These are phyloP conservation scores for Cryptosporidium sp. DNA, from an alignment of 169 alveolate genomes.

Conservation along the genomic window DNA sequence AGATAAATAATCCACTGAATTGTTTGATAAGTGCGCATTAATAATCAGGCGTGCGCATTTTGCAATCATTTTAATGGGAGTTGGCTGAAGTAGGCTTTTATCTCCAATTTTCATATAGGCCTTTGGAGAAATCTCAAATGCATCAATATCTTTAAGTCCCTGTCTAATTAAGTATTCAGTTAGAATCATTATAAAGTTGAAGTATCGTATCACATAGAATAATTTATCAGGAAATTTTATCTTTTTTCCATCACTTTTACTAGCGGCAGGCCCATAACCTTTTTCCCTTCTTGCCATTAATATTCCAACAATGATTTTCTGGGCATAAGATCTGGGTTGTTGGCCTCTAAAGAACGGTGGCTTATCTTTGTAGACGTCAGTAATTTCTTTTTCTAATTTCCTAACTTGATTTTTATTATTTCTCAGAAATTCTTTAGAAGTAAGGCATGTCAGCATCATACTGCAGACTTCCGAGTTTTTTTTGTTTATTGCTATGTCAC, in stretches of 20 bases:
- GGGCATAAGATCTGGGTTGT: constrained; percentile 74
- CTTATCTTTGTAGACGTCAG: constrained; percentile 37
- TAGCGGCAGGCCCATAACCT: background rate
- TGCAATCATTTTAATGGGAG: constrained; percentile 68
- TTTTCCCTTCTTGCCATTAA: constrained; percentile 30
- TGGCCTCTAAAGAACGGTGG: constrained; percentile 68
- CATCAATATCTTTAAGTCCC: constrained; percentile 60
- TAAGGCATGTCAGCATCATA: constrained; percentile 28
- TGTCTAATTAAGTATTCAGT: constrained; percentile 34
- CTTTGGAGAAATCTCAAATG: constrained; percentile 56
- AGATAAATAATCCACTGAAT: constrained; percentile 52
- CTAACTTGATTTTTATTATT: constrained; percentile 8
- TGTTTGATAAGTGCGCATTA: constrained; percentile 26
- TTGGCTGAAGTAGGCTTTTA: constrained; percentile 2
- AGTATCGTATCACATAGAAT: constrained; percentile 50
- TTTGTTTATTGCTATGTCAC: constrained; percentile 48
- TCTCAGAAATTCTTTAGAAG: constrained; percentile 42
- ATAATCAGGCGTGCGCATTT: constrained; percentile 14
- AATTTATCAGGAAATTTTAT: constrained; percentile 40
- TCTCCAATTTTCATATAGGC: constrained; percentile 41
- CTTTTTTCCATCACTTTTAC: background rate
- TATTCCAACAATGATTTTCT: constrained; percentile 32
- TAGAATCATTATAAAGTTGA: constrained; percentile 46
- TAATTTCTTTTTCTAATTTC: constrained; percentile 38
- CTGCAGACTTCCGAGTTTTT: constrained; percentile 13